Conservation (phyloP, 768 basidiomycete species). For the Amanita rubescens region DNA sequence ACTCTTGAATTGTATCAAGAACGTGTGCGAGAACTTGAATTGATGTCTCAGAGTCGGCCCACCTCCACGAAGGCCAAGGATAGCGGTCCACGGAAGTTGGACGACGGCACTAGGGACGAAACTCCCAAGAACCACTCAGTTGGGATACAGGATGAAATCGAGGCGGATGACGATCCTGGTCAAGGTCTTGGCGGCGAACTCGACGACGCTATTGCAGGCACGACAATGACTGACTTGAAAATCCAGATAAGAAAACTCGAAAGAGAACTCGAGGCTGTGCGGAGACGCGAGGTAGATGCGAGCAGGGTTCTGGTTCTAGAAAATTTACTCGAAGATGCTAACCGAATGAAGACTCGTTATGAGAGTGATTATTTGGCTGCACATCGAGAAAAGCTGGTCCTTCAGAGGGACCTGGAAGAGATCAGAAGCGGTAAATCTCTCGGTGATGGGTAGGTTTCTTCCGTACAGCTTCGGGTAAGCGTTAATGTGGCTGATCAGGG, state of each 20-base stretch:
- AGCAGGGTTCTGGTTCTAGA: conserved; percentile 81
- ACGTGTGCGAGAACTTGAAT: conserved; percentile 80
- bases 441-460: conserved; percentile 62
- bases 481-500: conserved; percentile 30
- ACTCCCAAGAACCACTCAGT: conserved; percentile 8
- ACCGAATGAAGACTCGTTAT: conserved; percentile 82
- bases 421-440: conserved; percentile 80
- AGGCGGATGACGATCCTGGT: conserved; percentile 34
- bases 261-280: conserved; percentile 70
- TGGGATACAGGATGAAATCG: conserved; percentile 21
- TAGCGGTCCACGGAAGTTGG: not conserved
- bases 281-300: conserved; percentile 69
- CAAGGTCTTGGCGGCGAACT: conserved; percentile 78
- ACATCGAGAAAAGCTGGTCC: conserved; percentile 73
- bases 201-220: conserved; percentile 78
- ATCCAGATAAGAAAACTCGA: conserved; percentile 76
- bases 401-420: conserved; percentile 81
- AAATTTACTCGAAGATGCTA: conserved; percentile 87
- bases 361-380: conserved; percentile 81
- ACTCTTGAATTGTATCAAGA: conserved; percentile 88
- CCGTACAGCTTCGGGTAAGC: conserved; percentile 1
- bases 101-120: conserved; percentile 7
- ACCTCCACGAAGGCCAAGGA: conserved; percentile 15
- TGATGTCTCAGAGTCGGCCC: conserved; percentile 44
- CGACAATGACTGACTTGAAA: conserved; percentile 89